Evolutionary conservation across 78 protist species (phyloP), one percentile per base, ranked within the genome.

Genomic region (Diacronema lutheri): DNA sequence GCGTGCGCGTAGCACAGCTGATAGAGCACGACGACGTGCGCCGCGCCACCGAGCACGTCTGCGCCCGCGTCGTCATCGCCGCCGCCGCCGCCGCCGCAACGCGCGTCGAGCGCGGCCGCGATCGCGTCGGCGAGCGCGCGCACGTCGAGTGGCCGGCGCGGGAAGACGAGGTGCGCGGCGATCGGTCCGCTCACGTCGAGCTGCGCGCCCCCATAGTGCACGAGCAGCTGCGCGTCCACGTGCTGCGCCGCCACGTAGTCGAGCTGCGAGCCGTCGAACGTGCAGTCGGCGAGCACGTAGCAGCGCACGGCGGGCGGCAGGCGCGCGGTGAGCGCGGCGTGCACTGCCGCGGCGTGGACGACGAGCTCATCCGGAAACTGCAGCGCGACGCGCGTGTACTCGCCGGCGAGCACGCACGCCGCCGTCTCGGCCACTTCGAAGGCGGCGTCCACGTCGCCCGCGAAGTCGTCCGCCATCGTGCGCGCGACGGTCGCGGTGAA

Each of bases 181-280:
- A 37, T 31, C 46, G 74, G 74, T 5, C 74, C 74, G 4, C 25
- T 3, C 20, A 46, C 74, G n/a, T 25, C 74, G 50, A 66, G 44
- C 44, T 66, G 44, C 21, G 16, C 74, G 33, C 20, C 29, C 4
- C 74, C 74, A 46, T 66, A 66, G 74, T 66, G 74, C 46, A 66
- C 74, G 46, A 66, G 12, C 44, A 66, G 46, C n/a, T 66, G 44
- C 29, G 74, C 74, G 38, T 14, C 25, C 23, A 66, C 41, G 25
- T 66, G 74, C 46, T 66, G 74, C 20, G 74, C 74, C 20, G 74
- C 74, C 29, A 66, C 74, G 16, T 12, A 66, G 25, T 66, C 74
- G 46, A 66, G 44, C 74, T 66, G 74, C 13, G 9, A 37, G 46
- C 74, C 74, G 46, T 66, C 74, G 74, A 66, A 66, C 26, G 74